Evolutionary conservation across 2,329 filamentous ascomycete genomes (phyloP).

Genomic region (Epichloe sp.): DNA sequence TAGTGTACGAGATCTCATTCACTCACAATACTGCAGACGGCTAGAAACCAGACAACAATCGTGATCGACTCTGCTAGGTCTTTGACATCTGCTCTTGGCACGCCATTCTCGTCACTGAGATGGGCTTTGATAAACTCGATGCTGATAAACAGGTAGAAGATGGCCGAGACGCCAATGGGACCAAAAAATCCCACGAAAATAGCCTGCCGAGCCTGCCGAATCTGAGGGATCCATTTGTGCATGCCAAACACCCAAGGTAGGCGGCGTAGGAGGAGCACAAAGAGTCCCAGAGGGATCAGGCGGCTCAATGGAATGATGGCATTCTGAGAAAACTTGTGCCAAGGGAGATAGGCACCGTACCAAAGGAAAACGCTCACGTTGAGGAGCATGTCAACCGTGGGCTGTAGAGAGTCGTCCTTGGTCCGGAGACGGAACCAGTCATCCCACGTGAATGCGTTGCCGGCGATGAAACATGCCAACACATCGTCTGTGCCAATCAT

Average conservation of each 20-base stretch:
- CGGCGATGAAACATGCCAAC: conserved; percentile 82
- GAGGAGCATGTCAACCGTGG: conserved; percentile 87
- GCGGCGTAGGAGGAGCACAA: conserved; percentile 65
- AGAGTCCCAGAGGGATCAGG: conserved; percentile 57
- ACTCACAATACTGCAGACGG: conserved; percentile 69
- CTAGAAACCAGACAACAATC: conserved; percentile 76
- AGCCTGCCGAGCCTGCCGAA: conserved; percentile 60
- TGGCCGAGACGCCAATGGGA: conserved; percentile 77
- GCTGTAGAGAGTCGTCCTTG: conserved; percentile 80
- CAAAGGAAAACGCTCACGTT: conserved; percentile 84
- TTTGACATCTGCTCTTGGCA: conserved; percentile 50
- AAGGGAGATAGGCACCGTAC: conserved; percentile 79
- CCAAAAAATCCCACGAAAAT: conserved; percentile 83
- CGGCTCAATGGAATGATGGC: conserved; percentile 59
- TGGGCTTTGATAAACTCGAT: conserved; percentile 53
- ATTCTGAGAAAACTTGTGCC: conserved; percentile 55
- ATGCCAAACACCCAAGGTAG: conserved; percentile 63
- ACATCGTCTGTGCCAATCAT: conserved; percentile 83
- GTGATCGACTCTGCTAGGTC: conserved; percentile 52
- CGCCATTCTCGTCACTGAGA: conserved; percentile 41
- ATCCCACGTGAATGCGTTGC: conserved; percentile 84
- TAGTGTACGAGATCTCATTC: background rate
- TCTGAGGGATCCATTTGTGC: conserved; percentile 66
- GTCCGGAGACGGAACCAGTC: conserved; percentile 91
- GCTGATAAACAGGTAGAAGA: conserved; percentile 79